Evolutionary conservation across 305 asterid genomes (phyloP), one percentile per base, ranked within the genome.

Genomic region (Ajuga reptans): DNA sequence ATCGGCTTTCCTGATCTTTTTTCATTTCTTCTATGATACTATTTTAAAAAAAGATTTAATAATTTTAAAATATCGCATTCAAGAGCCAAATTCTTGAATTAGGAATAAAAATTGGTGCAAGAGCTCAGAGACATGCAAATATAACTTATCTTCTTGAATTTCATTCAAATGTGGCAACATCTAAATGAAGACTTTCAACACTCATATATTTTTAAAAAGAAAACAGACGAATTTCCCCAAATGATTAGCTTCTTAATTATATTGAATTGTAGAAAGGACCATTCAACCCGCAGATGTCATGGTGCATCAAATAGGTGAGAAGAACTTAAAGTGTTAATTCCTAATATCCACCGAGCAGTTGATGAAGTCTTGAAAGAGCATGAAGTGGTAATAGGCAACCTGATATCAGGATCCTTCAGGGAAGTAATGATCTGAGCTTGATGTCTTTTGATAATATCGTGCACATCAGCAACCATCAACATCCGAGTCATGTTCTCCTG

Each of bases 401-500:
- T 94, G 86, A 91, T 91, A 85, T 94, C 99, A 74, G 99, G 97
- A 85, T 94, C 99, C 86, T 94, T 94, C 60, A 94, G 80, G 33
- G 99, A 94, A 58, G 99, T 91, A 71, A 94, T 89, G 72, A 94
- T 94, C 88, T 94, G 99, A 46, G 97, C 93, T 87, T 94, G 97
- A 82, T 94, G 99, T 81, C 97, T 87, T 86, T 94, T 91, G 65
- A 94, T 94, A 39, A 94, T 91, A 72, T 94, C 97, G 72, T 89
- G 99, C 69, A 94, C 96, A 74, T 91, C 99, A 58, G 99, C 82
- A 78, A 94, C 96, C 99, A 91, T 91, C 89, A 94, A 81, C 99
- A 89, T 94, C 75, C 99, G 88, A 68, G 97, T 83, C 99, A 94
- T 94, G 79, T 91, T 94, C 82, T 91, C 99, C 99, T 94, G 96